Evolutionary conservation across 2,329 filamentous ascomycete species (phyloP), one percentile per base, ranked within the genome.

Genomic region (Sphaceloma murrayae): DNA sequence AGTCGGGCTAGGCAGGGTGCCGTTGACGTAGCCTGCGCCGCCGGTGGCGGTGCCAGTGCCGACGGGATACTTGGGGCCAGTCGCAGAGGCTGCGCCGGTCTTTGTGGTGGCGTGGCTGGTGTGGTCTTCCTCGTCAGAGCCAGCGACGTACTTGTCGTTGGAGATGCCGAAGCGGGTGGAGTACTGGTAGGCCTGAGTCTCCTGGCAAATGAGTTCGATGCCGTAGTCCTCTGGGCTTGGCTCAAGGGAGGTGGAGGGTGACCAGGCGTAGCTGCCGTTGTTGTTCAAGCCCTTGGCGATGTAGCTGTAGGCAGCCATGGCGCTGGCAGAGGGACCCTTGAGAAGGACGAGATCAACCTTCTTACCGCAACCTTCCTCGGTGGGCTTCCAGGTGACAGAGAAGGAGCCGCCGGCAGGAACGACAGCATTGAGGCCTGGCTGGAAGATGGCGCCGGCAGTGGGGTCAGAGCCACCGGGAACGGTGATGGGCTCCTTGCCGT

Each of bases 81-180:
- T 34, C 14, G 39, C 16, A 21, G 42, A 44, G 29, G 46, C 34
- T 26, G 54, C 45, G 22, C 53, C 51, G 30, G n/a, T n/a, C n/a
- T n/a, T n/a, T n/a, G n/a, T n/a, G n/a, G n/a, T n/a, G n/a, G n/a
- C n/a, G n/a, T n/a, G n/a, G n/a, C n/a, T n/a, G n/a, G n/a, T n/a
- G n/a, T 49, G 43, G 46, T 54, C 30, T 29, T 53, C 24, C 39
- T 47, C 38, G 33, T 48, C 34, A 38, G 57, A 58, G 19, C 54
- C 49, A 40, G 29, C 45, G 33, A 48, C 46, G 55, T 57, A 62
- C 44, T 58, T 48, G 34, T 57, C 45, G 56, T 70, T 71, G 49
- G 63, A 66, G 63, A 80, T 68, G 54, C 76, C 76, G 64, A 79
- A 79, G 60, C 79, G 75, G 47, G 72, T 73, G 32, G 70, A 72